Base-by-base conservation (phyloP, 2,329 filamentous ascomycete species). In the Dactylellina sp. region DNA sequence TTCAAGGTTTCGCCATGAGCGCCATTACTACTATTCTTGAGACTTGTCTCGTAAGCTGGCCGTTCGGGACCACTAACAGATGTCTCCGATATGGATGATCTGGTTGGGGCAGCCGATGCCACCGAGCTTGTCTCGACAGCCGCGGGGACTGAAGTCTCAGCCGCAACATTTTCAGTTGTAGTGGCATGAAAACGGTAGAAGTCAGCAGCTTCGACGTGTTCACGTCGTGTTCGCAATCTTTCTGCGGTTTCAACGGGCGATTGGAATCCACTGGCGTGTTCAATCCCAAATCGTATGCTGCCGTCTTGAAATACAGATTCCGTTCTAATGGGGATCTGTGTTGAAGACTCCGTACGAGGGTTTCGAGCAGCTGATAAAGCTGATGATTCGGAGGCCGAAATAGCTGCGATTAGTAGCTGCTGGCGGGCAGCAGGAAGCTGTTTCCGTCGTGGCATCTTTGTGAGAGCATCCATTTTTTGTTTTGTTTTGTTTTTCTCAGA, bases 161-260 rank as follows among this genome's bases (percentile, higher is more conserved):
- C 44, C 12, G 44, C 22, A 3, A 25, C 6, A 47, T 22, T 47
- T 22, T 47, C 44, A 22, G 44, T 5, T 2, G 44, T 16, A 9
- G 12, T 47, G 44, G 12, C 16, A 22, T 22, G 44, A 14, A 47
- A 25, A 22, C 22, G 12, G 22, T 47, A 47, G 14, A 47, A 47
- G 22, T 47, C 44, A 2, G 18, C 44, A 11, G 44, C 12, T 22
- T 47, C 44, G 14, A 47, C 44, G 44, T 47, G 44, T 14, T 47
- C 44, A 3, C 16, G 44, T 2, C 3, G 7, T 4, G 14, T 3
- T 47, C 44, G 7, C 22, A 47, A 25, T 16, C 16, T 9, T 4
- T 47, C 44, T 3, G 44, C 44, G 7, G 44, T 47, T 22, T 47
- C 44, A 14, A 25, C 44, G 7, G 44, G 18, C 16, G 44, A 5